Base-by-base conservation (phyloP, 768 basidiomycete genomes). In the Chalciporus piperatus region DNA sequence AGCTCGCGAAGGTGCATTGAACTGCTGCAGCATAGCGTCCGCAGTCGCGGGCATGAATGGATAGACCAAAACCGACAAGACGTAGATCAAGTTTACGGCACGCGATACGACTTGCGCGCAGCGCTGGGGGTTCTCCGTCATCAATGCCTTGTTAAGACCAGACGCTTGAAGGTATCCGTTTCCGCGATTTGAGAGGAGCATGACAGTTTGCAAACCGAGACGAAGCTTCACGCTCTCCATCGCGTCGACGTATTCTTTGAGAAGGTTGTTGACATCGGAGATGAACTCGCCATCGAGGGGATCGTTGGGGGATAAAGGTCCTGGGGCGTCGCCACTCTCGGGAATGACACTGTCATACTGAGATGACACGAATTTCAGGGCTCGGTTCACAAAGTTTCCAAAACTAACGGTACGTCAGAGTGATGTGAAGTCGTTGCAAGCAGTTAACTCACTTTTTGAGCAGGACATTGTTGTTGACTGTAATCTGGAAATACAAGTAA, bases 11-110 rank as follows among this genome's bases (percentile, higher is more conserved):
- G 93, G 93, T 0, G 93, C 94, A 63, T 97, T 92, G 56, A 98
- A 80, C 63, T 99, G 97, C 17, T 68, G 62, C 48, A 96, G 77
- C 58, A 99, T 94, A 3, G 84, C 76, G 22, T 81, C 82, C 32
- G 88, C 84, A 0, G 91, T 96, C 12, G 85, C 78, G 37, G 97
- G 97, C 94, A 99, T 98, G 84, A 92, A 99, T 0, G 97, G 96
- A 65, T 94, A 87, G 57, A 92, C 71, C 59, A 97, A 75, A 25
- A 84, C 86, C 12, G 92, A 88, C 50, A 99, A 77, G 33, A 85
- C 72, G 67, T 97, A 98, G 67, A 98, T 96, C 59, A 99, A 74
- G 73, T 98, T 98, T 69, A 93, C 70, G 23, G 94, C 89, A 47
- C 93, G 85, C 43, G 89, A 84, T 52, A 98, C 75, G 59, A 98